Conservation (phyloP, 2,329 filamentous ascomycete species). For the Hirsutella rhossiliensis region DNA sequence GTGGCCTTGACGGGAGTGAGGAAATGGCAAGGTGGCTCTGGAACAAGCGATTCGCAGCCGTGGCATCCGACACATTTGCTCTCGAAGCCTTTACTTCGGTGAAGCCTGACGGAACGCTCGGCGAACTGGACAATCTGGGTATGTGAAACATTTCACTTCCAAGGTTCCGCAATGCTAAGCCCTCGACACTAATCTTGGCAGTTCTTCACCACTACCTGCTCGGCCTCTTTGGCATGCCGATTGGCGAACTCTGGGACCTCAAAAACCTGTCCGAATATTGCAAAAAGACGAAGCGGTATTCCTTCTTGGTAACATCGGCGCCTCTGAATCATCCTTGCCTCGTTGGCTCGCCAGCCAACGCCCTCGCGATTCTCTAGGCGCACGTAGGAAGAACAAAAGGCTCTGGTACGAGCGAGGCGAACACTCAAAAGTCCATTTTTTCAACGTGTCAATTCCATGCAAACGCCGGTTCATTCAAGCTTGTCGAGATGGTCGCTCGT, state of each 20-base stretch:
- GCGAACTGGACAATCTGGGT: conserved; percentile 23
- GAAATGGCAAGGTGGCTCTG: conserved; percentile 54
- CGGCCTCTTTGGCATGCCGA: conserved; percentile 37
- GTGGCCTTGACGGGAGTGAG: conserved; percentile 32
- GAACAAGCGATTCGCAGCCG: conserved; percentile 55
- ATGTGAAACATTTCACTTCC: not conserved
- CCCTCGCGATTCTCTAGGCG: conserved; percentile 29
- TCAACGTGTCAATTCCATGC: no score
- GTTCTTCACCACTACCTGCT: conserved; percentile 37
- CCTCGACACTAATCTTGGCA: conserved; percentile 5
- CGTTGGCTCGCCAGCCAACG: conserved; percentile 35
- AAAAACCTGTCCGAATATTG: conserved; percentile 40
- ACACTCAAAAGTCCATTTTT: no score
- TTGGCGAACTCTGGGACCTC: conserved; percentile 45
- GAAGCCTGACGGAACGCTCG: conserved; percentile 24
- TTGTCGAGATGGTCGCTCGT: no score
- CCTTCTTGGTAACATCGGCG: conserved; percentile 49
- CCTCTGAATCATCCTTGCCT: conserved; percentile 46
- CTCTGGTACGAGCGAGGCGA: no score
- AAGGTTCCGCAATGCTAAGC: no score
- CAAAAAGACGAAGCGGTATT: conserved; percentile 38
- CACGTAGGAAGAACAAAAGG: no score
- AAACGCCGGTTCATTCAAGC: no score
- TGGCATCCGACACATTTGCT: conserved; percentile 48
- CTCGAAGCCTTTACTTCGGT: conserved; percentile 53